Conservation (phyloP, 1,284 basidiomycete species). For the Volvariella volvacea region DNA sequence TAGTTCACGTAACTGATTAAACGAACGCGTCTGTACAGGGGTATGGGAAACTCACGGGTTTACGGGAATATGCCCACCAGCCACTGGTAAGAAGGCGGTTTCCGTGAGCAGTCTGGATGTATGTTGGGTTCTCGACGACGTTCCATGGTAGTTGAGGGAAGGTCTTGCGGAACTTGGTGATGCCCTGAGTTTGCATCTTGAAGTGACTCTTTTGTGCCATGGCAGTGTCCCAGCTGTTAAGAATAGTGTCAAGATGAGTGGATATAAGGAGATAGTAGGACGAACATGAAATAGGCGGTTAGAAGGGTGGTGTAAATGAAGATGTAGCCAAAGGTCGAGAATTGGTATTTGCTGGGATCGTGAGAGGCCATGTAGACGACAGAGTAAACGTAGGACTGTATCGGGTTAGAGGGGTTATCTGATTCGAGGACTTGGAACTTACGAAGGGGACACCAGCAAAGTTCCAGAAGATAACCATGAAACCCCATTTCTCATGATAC, state of each 20-base stretch:
- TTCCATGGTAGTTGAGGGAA: conserved; percentile 94
- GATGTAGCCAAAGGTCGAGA: conserved; percentile 74
- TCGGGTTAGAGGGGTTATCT: conserved; percentile 1
- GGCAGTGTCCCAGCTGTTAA: conserved; percentile 78
- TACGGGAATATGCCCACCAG: conserved; percentile 88
- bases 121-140: conserved; percentile 85
- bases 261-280: conserved; percentile 10
- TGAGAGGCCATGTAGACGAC: conserved; percentile 98
- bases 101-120: conserved; percentile 91
- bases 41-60: conserved; percentile 46
- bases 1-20: neutral
- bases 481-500: conserved; percentile 95
- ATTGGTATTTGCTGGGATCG: conserved; percentile 82
- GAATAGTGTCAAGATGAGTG: conserved; percentile 8
- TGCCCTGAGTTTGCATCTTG: conserved; percentile 95
- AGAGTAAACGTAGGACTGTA: conserved; percentile 92
- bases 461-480: conserved; percentile 98
- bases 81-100: conserved; percentile 83
- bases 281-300: conserved; percentile 81
- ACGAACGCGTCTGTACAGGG: neutral
- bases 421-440: conserved; percentile 20
- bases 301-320: conserved; percentile 71
- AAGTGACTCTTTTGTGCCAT: conserved; percentile 98
- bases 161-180: conserved; percentile 78
- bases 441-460: conserved; percentile 89